Base-by-base conservation (phyloP, 2,329 filamentous ascomycete genomes). In the Saccharata proteae region DNA sequence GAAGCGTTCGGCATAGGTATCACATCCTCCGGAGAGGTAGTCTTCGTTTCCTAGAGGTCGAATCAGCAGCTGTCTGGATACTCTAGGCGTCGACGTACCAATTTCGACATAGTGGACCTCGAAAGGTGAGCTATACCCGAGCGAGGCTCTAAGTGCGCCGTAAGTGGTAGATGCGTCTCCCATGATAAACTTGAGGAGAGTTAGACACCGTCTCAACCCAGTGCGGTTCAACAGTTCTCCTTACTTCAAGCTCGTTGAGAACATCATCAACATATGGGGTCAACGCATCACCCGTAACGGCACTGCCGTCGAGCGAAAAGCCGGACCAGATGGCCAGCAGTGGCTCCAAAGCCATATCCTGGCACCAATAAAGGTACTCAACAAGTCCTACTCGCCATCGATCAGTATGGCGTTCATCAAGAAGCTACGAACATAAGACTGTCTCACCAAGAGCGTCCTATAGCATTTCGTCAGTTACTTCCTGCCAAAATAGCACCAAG, bases 101-200 rank as follows among this genome's bases (percentile, higher is more conserved):
- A 80, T 55, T 51, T 80, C 76, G 33, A 80, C 69, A 41, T 69
- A 75, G 8, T 65, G 58, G 29, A 80, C 59, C 17, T 48, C 57
- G 55, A 71, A 80, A 0, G 76, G 75, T 36, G 72, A 61, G 0
- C 71, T 64, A 42, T 77, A 68, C 3, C 76, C 76, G 3, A 75
- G 59, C 25, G 64, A 53, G 5, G 71, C 72, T 12, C 75, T 70
- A 5, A 64, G 51, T 4, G 64, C 59, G 10, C 75, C 74, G 58
- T 69, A 77, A 15, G 60, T 62, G 1, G 69, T 70, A 26, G 60
- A 54, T 1, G 54, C 47, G 21, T 65, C 54, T 3, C 74, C 74
- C 8, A 64, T 61, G 19, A 77, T 59, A 48, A 77, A 78, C 46
- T 33, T 10, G 12, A 6, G 4, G 6, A 12, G 5, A 10, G 19